These are phyloP conservation scores for Sparassis latifolia DNA, from an alignment of 1,284 basidiomycete species.

Conservation along the genomic window DNA sequence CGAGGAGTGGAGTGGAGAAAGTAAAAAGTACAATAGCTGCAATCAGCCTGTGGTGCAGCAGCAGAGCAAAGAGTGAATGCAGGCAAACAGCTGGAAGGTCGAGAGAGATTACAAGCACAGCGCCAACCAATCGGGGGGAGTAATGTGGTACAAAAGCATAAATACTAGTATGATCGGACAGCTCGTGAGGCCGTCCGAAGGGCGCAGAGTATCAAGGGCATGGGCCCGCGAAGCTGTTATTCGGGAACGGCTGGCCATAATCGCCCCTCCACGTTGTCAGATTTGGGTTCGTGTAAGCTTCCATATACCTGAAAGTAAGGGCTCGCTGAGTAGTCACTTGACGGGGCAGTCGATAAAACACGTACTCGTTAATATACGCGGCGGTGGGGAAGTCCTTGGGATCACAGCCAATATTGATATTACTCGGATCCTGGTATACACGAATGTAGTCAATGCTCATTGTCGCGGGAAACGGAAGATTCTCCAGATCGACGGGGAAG, in stretches of 20 bases:
- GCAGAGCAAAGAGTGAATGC: no score
- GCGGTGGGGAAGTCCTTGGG: slow-evolving; percentile 73
- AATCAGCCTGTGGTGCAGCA: no score
- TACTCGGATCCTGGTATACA: slow-evolving; percentile 67
- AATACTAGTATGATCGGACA: no score
- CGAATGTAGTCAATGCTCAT: slow-evolving; percentile 83
- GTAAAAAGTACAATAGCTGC: no score
- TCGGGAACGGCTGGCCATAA: slow-evolving; percentile 28
- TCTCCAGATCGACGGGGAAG: slow-evolving; percentile 56
- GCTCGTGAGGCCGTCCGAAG: no score
- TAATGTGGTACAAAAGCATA: no score
- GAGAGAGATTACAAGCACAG: no score
- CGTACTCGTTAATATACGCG: slow-evolving; percentile 66
- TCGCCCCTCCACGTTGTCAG: slow-evolving; percentile 31
- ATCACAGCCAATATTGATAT: slow-evolving; percentile 79
- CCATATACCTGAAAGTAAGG: slow-evolving; percentile 19
- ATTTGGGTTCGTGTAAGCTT: slow-evolving; percentile 32
- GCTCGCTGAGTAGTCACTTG: neutral
- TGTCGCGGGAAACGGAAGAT: slow-evolving; percentile 61
- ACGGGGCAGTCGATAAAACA: slow-evolving; percentile 5
- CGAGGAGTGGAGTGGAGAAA: no score
- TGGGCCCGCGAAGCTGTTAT: slow-evolving; percentile 20
- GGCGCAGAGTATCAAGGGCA: slow-evolving; percentile 5
- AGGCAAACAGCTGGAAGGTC: no score
- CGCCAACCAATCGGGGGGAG: no score